These are phyloP conservation scores for Avena eriantha DNA, from an alignment of 176 grass and related monocot species.

Conservation along the genomic window DNA sequence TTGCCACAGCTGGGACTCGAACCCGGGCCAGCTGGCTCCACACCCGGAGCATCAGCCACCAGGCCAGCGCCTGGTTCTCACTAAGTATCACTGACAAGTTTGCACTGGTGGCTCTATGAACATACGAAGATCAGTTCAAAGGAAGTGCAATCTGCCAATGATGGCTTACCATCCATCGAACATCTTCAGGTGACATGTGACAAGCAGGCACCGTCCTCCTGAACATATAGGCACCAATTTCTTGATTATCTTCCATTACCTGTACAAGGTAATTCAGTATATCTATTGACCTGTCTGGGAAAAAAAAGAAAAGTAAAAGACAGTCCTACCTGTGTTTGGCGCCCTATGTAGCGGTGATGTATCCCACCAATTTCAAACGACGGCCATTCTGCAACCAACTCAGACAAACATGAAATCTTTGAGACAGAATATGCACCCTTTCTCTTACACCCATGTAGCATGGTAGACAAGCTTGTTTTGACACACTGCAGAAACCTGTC, in stretches of 20 bases:
- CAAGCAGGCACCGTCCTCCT: conserved; percentile 86
- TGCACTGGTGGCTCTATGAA: not conserved
- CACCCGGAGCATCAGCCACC: too few relatives aligned
- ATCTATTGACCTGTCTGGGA: conserved; percentile 29
- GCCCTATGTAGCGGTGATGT: conserved; percentile 90
- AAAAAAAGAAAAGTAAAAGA: conserved; percentile 20
- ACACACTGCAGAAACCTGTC: conserved; percentile 94
- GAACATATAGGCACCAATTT: conserved; percentile 99
- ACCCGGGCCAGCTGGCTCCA: too few relatives aligned
- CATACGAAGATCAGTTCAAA: conserved; percentile 38
- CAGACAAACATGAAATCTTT: conserved; percentile 79
- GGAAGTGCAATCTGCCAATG: conserved; percentile 18
- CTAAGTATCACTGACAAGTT: conserved; percentile 15
- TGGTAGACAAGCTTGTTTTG: conserved; percentile 72
- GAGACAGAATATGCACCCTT: conserved; percentile 79
- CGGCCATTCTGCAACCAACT: conserved; percentile 86
- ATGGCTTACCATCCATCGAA: conserved; percentile 89
- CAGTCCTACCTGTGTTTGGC: conserved; percentile 90
- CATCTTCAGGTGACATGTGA: conserved; percentile 93
- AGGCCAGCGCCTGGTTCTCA: not conserved
- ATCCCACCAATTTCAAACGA: conserved; percentile 90
- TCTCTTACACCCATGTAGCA: conserved; percentile 64
- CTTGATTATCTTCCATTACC: conserved; percentile 99
- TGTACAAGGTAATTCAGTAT: conserved; percentile 43
- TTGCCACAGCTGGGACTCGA: too few relatives aligned